A percentile compares a stretch with the other conserved stretches of the same genome.
phyloP scores from a whole-genome alignment of 75 land plant species.

The Ceratopteris richardii region DNA sequence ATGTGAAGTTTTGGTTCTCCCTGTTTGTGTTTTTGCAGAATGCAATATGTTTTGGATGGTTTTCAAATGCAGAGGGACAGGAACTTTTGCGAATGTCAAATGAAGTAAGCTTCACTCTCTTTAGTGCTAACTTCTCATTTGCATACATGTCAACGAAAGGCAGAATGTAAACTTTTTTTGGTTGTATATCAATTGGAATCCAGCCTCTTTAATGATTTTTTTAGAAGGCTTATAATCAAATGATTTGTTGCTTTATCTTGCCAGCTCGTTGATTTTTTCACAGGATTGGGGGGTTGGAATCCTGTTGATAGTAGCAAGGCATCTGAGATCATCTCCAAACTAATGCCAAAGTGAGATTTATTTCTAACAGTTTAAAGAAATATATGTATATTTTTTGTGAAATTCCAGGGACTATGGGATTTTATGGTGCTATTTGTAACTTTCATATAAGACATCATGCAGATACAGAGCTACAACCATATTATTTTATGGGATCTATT shows the following conservation, averaged over 20 bases:
- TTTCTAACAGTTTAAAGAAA: neutral
- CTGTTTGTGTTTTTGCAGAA: neutral
- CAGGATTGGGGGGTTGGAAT: slow-evolving; percentile 7
- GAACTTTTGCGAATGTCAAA: slow-evolving; percentile 4
- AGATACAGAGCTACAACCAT: too few relatives aligned
- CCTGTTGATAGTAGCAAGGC: slow-evolving; percentile 12
- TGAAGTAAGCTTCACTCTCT: neutral
- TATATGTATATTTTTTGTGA: neutral
- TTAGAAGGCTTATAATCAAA: neutral
- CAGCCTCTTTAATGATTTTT: too few relatives aligned
- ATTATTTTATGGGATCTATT: too few relatives aligned
- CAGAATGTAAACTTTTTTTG: too few relatives aligned
- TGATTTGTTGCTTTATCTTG: slow-evolving; percentile 2
- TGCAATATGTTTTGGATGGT: slow-evolving; percentile 7
- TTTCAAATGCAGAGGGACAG: neutral
- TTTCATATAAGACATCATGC: too few relatives aligned
- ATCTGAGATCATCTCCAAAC: slow-evolving; percentile 10
- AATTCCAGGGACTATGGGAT: neutral
- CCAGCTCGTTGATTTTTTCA: slow-evolving; percentile 22
- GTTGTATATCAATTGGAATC: too few relatives aligned
- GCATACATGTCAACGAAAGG: too few relatives aligned
- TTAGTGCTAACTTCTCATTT: too few relatives aligned
- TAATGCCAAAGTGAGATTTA: slow-evolving; percentile 34
- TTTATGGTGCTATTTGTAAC: neutral
- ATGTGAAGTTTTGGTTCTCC: too few relatives aligned